These are phyloP conservation scores for Westerdykella aurantiaca DNA, from an alignment of 2,329 filamentous ascomycete genomes.

Conservation along the genomic window DNA sequence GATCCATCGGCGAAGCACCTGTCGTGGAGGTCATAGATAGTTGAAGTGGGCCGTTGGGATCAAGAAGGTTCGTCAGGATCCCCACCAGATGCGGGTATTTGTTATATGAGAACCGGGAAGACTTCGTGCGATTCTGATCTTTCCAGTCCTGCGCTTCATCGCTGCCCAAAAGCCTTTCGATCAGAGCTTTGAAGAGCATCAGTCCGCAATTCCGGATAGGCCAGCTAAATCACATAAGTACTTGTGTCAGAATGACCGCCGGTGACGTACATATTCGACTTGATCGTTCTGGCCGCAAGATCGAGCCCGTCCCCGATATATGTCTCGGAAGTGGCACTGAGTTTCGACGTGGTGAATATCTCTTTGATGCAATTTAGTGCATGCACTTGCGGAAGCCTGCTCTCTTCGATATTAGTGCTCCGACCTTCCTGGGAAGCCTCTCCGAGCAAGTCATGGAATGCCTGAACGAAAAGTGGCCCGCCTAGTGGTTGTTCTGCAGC, in stretches of 20 bases:
- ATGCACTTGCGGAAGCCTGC: slow-evolving; percentile 80
- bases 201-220: slow-evolving; percentile 90
- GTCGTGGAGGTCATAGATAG: slow-evolving; percentile 18
- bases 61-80: slow-evolving; percentile 59
- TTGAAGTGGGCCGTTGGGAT: slow-evolving; percentile 23
- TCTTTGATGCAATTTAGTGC: slow-evolving; percentile 91
- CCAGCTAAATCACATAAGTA: slow-evolving; percentile 54
- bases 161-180: slow-evolving; percentile 71
- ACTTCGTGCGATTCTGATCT: slow-evolving; percentile 37
- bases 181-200: slow-evolving; percentile 78
- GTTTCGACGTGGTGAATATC: slow-evolving; percentile 75
- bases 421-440: slow-evolving; percentile 53
- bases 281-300: slow-evolving; percentile 73
- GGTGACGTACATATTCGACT: slow-evolving; percentile 62
- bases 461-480: slow-evolving; percentile 54
- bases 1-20: slow-evolving; percentile 25
- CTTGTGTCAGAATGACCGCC: not conserved
- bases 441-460: slow-evolving; percentile 57
- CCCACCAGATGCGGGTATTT: slow-evolving; percentile 61
- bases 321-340: slow-evolving; percentile 66
- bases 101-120: slow-evolving; percentile 60
- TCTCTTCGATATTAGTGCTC: slow-evolving; percentile 50
- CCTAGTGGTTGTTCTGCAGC: slow-evolving; percentile 58
- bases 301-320: slow-evolving; percentile 69
- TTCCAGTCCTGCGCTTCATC: slow-evolving; percentile 59